Conservation (phyloP, 352 stramenopile genomes). For the Phytophthora colocasiae region DNA sequence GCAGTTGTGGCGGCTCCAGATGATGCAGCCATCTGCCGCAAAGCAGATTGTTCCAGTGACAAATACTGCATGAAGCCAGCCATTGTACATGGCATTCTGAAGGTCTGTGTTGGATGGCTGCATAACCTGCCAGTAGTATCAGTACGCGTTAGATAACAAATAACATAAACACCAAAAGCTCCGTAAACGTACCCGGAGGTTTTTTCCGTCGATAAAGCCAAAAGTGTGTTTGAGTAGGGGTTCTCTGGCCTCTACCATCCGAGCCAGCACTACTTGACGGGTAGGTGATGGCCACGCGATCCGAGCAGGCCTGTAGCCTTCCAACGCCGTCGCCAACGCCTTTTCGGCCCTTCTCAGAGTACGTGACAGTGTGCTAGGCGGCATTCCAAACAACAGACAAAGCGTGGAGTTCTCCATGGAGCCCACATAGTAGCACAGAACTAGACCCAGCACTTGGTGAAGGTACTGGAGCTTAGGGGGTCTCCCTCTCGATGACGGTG, state of each 20-base stretch:
- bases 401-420: conserved; percentile 4
- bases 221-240: background rate
- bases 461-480: conserved; percentile 3
- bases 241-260: background rate
- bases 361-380: conserved; percentile 1
- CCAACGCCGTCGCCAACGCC: background rate
- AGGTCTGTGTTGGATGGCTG: background rate
- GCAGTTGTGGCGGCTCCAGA: too few species aligned
- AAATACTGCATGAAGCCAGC: background rate
- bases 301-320: background rate
- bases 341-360: conserved; percentile 1
- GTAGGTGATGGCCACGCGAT: background rate
- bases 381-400: conserved; percentile 8
- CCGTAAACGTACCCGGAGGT: background rate
- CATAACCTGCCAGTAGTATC: background rate
- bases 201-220: background rate
- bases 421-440: conserved; percentile 11
- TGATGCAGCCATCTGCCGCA: too few species aligned
- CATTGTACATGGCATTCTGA: background rate
- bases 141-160: background rate
- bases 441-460: conserved; percentile 6
- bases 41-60: too few species aligned
- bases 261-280: background rate
- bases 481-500: background rate
- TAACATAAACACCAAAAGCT: background rate